Conservation (phyloP, 768 basidiomycete species). For the Lentinula sp. region DNA sequence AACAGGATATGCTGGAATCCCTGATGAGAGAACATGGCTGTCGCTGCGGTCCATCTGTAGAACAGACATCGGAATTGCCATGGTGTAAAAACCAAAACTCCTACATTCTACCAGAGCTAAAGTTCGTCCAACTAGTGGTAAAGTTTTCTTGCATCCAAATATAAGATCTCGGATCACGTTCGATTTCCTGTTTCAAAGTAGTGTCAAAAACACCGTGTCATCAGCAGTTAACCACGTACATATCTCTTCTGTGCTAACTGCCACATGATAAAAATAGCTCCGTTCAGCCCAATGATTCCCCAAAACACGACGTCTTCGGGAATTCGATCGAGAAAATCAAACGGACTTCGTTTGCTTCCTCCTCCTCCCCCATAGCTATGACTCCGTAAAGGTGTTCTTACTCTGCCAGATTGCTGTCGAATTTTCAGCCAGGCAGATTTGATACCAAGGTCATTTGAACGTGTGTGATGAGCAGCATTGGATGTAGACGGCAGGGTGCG, state of each 20-base stretch:
- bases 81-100: slow-evolving; percentile 16
- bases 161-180: slow-evolving; percentile 31
- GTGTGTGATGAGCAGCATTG: neutral
- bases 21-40: slow-evolving; percentile 67
- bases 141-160: slow-evolving; percentile 62
- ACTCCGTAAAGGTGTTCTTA: neutral
- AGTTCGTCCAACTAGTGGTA: slow-evolving; percentile 51
- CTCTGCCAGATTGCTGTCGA: slow-evolving; percentile 3
- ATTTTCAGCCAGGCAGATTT: neutral
- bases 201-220: slow-evolving; percentile 1
- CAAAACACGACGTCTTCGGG: slow-evolving; percentile 51
- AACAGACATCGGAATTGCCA: slow-evolving; percentile 5
- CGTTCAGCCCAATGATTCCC: slow-evolving; percentile 61
- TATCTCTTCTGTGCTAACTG: slow-evolving; percentile 34
- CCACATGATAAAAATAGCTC: slow-evolving; percentile 57
- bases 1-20: slow-evolving; percentile 58
- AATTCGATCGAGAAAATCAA: slow-evolving; percentile 44
- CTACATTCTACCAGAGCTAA: slow-evolving; percentile 60
- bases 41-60: slow-evolving; percentile 71
- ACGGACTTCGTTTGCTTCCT: neutral
- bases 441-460: neutral
- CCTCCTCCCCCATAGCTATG: neutral
- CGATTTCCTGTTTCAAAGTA: slow-evolving; percentile 24
- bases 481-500: neutral
- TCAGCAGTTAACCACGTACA: slow-evolving; percentile 14